Evolutionary conservation across 1,284 basidiomycete genomes (phyloP).

Genomic region (Irpex sp.): DNA sequence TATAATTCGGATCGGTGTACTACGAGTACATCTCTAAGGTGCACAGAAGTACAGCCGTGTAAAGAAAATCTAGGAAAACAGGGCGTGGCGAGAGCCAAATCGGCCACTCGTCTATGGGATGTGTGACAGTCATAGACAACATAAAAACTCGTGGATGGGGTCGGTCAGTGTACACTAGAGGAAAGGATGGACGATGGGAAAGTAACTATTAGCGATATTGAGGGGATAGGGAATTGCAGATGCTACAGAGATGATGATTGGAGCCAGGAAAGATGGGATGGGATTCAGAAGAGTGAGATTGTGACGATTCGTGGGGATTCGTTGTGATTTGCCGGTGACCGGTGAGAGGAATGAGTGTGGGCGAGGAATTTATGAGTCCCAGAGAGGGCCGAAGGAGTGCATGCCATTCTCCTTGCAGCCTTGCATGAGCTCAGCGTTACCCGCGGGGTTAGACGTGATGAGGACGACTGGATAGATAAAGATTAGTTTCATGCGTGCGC

Average conservation of each 20-base stretch:
- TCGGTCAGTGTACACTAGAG: not conserved
- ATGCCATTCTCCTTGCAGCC: constrained; percentile 13
- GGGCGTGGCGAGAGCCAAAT: not conserved
- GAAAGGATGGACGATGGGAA: not conserved
- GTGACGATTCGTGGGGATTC: not conserved
- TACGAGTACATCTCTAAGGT: not conserved
- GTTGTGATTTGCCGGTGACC: not conserved
- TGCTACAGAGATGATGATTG: not conserved
- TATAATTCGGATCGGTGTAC: not conserved
- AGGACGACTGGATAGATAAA: not conserved
- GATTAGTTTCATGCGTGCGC: not conserved
- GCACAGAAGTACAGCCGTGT: not conserved
- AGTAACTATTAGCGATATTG: not conserved
- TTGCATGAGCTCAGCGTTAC: constrained; percentile 11
- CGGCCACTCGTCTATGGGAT: not conserved
- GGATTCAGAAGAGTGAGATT: not conserved
- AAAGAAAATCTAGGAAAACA: not conserved
- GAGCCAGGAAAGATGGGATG: not conserved
- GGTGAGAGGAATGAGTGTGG: not conserved
- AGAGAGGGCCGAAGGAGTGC: constrained; percentile 12
- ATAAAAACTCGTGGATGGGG: not conserved
- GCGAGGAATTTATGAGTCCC: constrained; percentile 9
- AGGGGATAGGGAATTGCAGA: not conserved
- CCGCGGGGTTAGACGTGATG: constrained; percentile 11
- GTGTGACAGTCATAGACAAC: not conserved